Evolutionary conservation across 2,329 filamentous ascomycete genomes (phyloP).

Genomic region (Fusarium xyrophilum): DNA sequence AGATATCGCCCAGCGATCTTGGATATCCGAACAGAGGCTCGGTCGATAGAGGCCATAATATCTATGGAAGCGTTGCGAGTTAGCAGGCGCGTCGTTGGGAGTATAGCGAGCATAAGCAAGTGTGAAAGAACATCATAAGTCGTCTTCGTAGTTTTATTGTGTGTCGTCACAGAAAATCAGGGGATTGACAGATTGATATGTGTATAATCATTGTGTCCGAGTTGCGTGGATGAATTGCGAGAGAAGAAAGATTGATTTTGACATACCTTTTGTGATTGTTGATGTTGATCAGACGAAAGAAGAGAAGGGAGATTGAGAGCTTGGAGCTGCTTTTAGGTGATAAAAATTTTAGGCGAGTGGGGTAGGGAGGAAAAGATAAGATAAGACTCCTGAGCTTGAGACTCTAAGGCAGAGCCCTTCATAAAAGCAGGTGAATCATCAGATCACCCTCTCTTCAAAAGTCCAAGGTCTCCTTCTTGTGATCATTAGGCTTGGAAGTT

Average conservation of each 20-base stretch:
- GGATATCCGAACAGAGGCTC: conserved; percentile 75
- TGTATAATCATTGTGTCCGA: conserved; percentile 56
- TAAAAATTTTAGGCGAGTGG: conserved; percentile 38
- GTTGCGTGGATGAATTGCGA: neutral
- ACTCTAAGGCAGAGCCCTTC: neutral
- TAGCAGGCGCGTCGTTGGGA: conserved; percentile 26
- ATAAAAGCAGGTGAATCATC: neutral
- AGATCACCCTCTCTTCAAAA: conserved; percentile 60
- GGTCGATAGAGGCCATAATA: conserved; percentile 34
- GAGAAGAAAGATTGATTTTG: neutral
- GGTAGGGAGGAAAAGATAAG: conserved; percentile 12
- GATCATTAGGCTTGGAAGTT: conserved; percentile 56
- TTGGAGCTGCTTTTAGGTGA: conserved; percentile 29
- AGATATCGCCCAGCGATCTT: conserved; percentile 82
- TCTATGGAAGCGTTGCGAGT: conserved; percentile 22
- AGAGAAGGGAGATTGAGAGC: conserved; percentile 20
- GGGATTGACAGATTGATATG: conserved; percentile 67
- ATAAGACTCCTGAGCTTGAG: neutral
- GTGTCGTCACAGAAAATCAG: conserved; percentile 58
- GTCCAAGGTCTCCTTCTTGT: conserved; percentile 72
- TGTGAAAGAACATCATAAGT: conserved; percentile 48
- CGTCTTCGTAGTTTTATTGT: conserved; percentile 54
- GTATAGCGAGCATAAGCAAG: conserved; percentile 9
- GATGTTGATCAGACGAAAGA: conserved; percentile 33
- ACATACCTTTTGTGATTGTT: conserved; percentile 33